phyloP scores from a whole-genome alignment of 331 rosid genomes.

The Acacia concinna region DNA sequence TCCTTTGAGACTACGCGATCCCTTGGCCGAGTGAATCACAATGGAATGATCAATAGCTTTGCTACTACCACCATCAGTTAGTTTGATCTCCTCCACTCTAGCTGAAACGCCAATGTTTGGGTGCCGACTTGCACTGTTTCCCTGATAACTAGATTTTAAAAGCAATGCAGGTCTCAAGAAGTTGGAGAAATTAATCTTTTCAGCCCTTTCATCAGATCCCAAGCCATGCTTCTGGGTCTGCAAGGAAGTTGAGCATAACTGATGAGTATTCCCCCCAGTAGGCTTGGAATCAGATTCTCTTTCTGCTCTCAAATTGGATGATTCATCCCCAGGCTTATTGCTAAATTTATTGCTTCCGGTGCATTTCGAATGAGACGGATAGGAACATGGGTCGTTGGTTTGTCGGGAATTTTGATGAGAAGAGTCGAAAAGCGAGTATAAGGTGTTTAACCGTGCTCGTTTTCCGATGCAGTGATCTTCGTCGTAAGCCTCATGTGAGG shows the following conservation, averaged over 20 bases:
- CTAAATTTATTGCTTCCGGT: slow-evolving; percentile 9
- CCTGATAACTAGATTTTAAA: slow-evolving; percentile 21
- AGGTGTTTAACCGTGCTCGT: slow-evolving; percentile 28
- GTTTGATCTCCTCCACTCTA: slow-evolving; percentile 20
- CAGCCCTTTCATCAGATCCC: slow-evolving; percentile 22
- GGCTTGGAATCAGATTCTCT: slow-evolving; percentile 17
- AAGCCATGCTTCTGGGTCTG: slow-evolving; percentile 18
- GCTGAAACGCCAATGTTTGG: neutral
- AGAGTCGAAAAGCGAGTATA: slow-evolving; percentile 12
- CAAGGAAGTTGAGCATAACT: slow-evolving; percentile 15
- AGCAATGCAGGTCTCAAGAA: slow-evolving; percentile 33
- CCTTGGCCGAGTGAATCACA: slow-evolving; percentile 28
- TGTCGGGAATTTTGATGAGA: slow-evolving; percentile 21
- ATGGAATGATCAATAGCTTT: neutral
- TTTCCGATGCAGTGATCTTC: slow-evolving; percentile 12
- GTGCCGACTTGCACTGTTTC: slow-evolving; percentile 17
- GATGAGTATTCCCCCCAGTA: neutral
- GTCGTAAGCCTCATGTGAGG: slow-evolving; percentile 7
- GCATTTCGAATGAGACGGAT: neutral
- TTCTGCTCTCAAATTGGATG: slow-evolving; percentile 1
- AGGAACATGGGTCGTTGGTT: slow-evolving; percentile 13
- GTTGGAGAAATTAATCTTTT: slow-evolving; percentile 40
- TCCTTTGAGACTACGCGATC: slow-evolving; percentile 16
- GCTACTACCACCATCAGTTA: neutral
- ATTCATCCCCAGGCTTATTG: slow-evolving; percentile 11